Conservation (phyloP, 2,329 filamentous ascomycete species). For the Botrytis paeoniae region DNA sequence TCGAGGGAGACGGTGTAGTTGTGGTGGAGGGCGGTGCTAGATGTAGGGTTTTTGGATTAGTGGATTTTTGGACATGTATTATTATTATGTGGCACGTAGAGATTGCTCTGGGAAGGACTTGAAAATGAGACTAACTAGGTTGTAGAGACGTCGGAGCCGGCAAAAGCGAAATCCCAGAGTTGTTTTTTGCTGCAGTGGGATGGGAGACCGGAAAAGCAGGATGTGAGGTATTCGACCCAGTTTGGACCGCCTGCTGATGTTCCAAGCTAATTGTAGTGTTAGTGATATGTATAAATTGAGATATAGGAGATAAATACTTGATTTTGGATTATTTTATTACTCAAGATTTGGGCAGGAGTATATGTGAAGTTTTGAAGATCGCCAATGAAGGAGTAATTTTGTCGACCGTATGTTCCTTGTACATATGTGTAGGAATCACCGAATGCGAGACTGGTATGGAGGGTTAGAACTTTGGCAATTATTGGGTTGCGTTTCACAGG, state of each 20-base stretch:
- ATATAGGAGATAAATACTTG: conserved; percentile 35
- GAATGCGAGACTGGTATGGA: conserved; percentile 43
- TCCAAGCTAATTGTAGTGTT: background rate
- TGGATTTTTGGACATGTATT: background rate
- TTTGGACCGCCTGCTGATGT: conserved; percentile 31
- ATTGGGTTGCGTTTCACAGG: too few species aligned
- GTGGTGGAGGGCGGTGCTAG: conserved; percentile 49
- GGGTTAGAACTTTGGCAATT: background rate
- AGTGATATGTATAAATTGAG: conserved; percentile 25
- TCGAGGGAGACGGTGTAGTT: conserved; percentile 48
- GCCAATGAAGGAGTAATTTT: conserved; percentile 55
- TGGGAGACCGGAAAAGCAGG: conserved; percentile 48
- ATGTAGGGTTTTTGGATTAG: background rate
- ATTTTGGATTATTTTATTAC: conserved; percentile 51
- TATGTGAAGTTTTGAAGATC: conserved; percentile 48
- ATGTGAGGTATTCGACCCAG: conserved; percentile 53
- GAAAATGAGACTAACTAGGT: conserved; percentile 16
- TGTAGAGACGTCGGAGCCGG: conserved; percentile 48
- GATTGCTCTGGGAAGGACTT: accelerated
- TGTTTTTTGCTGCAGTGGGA: conserved; percentile 45
- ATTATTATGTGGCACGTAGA: background rate
- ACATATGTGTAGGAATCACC: conserved; percentile 53
- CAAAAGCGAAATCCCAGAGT: conserved; percentile 57
- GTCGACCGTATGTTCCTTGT: conserved; percentile 50
- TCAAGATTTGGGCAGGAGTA: conserved; percentile 44